Base-by-base conservation (phyloP, 352 stramenopile species). In the Pythium aquatile region DNA sequence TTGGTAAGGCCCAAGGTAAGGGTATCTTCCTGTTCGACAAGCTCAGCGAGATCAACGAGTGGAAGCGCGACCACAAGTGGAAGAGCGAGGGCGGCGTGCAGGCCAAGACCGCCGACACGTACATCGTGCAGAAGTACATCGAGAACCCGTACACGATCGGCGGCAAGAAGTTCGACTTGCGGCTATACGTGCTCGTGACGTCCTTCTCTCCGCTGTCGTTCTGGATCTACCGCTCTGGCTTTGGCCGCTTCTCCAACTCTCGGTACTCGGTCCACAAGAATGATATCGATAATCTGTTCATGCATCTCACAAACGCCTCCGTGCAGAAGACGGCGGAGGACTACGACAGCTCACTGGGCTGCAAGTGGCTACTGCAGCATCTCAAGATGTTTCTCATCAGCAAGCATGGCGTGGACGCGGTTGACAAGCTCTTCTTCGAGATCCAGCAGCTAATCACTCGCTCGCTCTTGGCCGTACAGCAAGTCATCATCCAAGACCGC, bases 261-360 rank as follows among this genome's bases (percentile, higher is more conserved):
- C 48, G 67, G 32, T 78, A 77, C 56, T 75, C 65, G 24, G 57
- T 57, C 30, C 58, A 73, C 48, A 69, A 70, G 48, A 58, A 69
- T 26, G 67, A 78, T 57, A 78, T 79, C 28, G 68, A 79, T 47
- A 76, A 78, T 30, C 56, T 75, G 17, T 74, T 88, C 65, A 98
- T 98, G 88, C 94, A 98, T 65, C 78, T 98, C 32, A 98, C 94
- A 1, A 98, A 98, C 55, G 93, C 95, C 63, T 86, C 90, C 10
- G 82, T 98, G 16, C 96, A 98, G 66, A 96, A 96, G 63, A 78
- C 76, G 7, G 79, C 75, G 6, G 74, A 91, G 5, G 88, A 94
- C 32, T 97, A 95, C 64, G 75, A 88, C 58, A 73, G 74, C 28
- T 69, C 66, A 29, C 67, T 79, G n/a, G 84, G 83, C 4, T 82